Evolutionary conservation across 768 basidiomycete species (phyloP), one percentile per base, ranked within the genome.

Genomic region (Leucosporidium creatinivorum): DNA sequence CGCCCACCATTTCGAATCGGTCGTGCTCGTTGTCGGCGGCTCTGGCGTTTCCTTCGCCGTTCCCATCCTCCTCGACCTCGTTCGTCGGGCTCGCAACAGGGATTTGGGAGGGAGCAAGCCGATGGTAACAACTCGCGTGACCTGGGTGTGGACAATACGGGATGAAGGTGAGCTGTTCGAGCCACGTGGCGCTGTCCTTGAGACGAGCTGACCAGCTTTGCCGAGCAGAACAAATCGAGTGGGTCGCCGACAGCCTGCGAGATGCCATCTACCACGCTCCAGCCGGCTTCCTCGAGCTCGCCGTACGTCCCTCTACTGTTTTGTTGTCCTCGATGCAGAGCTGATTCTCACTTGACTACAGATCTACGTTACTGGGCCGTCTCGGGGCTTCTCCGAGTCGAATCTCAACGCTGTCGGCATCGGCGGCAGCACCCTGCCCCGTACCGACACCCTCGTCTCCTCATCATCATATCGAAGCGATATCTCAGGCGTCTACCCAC

Each of bases 211-310:
- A 21, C 3, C 19, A n/a, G 23, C n/a, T 18, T 3, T 25, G 15
- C 4, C n/a, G 9, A 18, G 2, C 49, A 58, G 68, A 33, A 7
- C 60, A 69, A 23, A 36, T 69, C 39, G 63, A 65, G 13, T 56
- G 55, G 33, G 55, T 69, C 61, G 63, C 28, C 9, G 17, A 44
- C 4, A 59, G 61, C 36, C 61, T 69, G 15, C 60, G 63, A 17
- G 55, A 65, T 8, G 68, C 68, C 25, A 23, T 62, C 7, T 15
- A 18, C 21, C 62, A 62, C 25, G 68, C 68, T 2, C 60, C 68
- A 10, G 60, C 56, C 4, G 68, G 61, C 8, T 69, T 65, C 39
- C 61, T 69, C 39, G 61, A 69, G 25, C 23, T 69, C 17, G 54
- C 39, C 8, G 39, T 44, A 17, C 8, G 61, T n/a, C 48, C 62